These are phyloP conservation scores for Dittrichia graveolens DNA, from an alignment of 129 eudicot genomes.

Conservation along the genomic window DNA sequence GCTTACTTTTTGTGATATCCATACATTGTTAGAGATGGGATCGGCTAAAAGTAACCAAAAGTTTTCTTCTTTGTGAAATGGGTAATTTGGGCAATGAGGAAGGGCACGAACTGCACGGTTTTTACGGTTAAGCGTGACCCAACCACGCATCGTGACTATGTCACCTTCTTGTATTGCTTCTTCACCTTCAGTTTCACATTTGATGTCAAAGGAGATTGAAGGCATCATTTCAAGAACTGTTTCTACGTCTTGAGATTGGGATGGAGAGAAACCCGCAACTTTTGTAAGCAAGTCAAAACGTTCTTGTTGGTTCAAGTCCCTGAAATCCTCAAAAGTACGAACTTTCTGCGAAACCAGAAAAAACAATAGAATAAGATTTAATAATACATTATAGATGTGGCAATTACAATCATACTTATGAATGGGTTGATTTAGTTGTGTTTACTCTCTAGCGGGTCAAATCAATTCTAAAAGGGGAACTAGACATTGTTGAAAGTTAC, in stretches of 20 bases:
- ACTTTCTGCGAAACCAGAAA: constrained; percentile 55
- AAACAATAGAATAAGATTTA: constrained; percentile 1
- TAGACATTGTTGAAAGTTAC: no score
- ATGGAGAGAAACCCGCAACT: constrained; percentile 58
- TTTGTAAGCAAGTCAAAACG: constrained; percentile 72
- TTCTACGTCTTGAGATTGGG: constrained; percentile 78
- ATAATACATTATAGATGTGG: neutral
- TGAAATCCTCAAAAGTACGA: constrained; percentile 75
- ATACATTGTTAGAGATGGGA: constrained; percentile 64
- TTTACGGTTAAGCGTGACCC: constrained; percentile 76
- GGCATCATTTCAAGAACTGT: constrained; percentile 87
- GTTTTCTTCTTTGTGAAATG: constrained; percentile 82
- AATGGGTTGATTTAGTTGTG: no score
- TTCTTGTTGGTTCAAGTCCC: constrained; percentile 65
- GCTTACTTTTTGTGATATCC: constrained; percentile 86
- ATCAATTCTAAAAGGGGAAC: no score
- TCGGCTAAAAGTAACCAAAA: constrained; percentile 88
- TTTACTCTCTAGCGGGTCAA: no score
- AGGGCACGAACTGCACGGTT: constrained; percentile 65
- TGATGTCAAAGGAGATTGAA: constrained; percentile 59
- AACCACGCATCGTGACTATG: constrained; percentile 81
- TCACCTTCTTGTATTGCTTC: constrained; percentile 96
- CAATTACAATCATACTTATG: no score
- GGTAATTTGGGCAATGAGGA: constrained; percentile 83
- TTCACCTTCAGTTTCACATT: constrained; percentile 96